Conservation (phyloP, 345 rosid genomes). For the Durio zibethinus region DNA sequence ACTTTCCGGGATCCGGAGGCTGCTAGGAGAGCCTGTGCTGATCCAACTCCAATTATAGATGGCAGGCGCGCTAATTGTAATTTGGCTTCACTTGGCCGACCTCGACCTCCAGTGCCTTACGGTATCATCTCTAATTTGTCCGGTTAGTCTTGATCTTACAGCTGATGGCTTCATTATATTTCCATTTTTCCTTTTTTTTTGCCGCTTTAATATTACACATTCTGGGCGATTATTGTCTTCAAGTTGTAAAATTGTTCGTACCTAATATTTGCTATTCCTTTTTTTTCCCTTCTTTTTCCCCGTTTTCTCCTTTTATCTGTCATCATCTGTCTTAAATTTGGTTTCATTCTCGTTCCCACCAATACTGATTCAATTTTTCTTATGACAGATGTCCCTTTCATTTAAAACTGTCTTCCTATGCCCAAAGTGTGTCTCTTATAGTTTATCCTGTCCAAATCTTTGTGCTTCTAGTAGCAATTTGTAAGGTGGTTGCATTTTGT, state of each 20-base stretch:
- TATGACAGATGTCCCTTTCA: background rate
- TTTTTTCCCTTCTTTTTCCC: background rate
- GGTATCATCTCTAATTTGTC: conserved; percentile 40
- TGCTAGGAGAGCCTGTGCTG: conserved; percentile 90
- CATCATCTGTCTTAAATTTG: background rate
- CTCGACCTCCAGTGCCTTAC: conserved; percentile 52
- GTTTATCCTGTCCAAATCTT: background rate
- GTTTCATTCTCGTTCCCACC: background rate
- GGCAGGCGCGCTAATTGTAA: conserved; percentile 96
- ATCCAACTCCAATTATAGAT: conserved; percentile 82
- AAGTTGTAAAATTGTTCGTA: background rate
- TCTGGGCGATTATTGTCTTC: background rate
- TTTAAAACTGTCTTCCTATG: background rate
- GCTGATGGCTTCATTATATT: background rate
- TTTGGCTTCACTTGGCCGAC: conserved; percentile 91
- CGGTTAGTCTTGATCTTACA: conserved; percentile 32
- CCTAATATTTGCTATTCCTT: background rate
- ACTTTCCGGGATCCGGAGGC: conserved; percentile 95
- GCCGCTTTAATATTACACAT: background rate
- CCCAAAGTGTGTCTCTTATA: background rate
- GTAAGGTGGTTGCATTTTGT: background rate
- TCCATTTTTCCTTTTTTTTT: background rate
- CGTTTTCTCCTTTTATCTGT: background rate
- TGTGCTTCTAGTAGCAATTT: background rate
- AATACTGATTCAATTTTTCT: background rate